These are phyloP conservation scores for Coix lacrymajobi DNA, from an alignment of 176 grass and related monocot genomes.

Conservation along the genomic window DNA sequence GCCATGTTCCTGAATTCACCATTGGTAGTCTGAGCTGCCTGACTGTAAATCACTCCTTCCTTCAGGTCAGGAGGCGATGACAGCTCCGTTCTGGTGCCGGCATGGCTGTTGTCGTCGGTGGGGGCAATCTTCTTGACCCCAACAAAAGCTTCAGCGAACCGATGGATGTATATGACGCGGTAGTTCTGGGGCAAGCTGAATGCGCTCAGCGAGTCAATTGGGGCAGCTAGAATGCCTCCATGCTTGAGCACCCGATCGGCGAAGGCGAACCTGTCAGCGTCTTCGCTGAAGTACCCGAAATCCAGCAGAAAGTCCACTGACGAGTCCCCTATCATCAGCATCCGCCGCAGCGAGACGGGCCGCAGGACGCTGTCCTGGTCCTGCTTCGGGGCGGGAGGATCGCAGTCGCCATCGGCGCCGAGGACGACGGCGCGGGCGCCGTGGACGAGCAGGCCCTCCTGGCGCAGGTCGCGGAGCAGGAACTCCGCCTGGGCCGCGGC, in stretches of 20 bases:
- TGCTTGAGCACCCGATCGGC: slow-evolving; percentile 58
- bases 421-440: slow-evolving; percentile 38
- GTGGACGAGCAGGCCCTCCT: slow-evolving; percentile 42
- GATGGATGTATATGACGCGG: slow-evolving; percentile 44
- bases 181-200: slow-evolving; percentile 61
- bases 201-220: slow-evolving; percentile 6
- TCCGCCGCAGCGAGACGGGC: slow-evolving; percentile 20
- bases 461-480: slow-evolving; percentile 60
- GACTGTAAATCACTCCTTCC: slow-evolving; percentile 8
- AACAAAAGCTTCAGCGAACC: slow-evolving; percentile 45
- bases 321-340: slow-evolving; percentile 32
- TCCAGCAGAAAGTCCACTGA: slow-evolving; percentile 65
- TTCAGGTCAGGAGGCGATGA: not conserved
- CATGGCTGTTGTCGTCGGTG: not conserved
- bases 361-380: slow-evolving; percentile 21
- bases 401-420: slow-evolving; percentile 25
- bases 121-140: slow-evolving; percentile 52
- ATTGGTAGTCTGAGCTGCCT: slow-evolving; percentile 3
- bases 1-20: slow-evolving; percentile 10
- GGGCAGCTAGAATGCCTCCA: slow-evolving; percentile 43
- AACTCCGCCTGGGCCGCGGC: slow-evolving; percentile 44
- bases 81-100: not conserved
- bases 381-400: slow-evolving; percentile 17
- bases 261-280: slow-evolving; percentile 33
- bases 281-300: slow-evolving; percentile 33